phyloP scores from a whole-genome alignment of 768 basidiomycete genomes.

The Solioccasus polychromus region DNA sequence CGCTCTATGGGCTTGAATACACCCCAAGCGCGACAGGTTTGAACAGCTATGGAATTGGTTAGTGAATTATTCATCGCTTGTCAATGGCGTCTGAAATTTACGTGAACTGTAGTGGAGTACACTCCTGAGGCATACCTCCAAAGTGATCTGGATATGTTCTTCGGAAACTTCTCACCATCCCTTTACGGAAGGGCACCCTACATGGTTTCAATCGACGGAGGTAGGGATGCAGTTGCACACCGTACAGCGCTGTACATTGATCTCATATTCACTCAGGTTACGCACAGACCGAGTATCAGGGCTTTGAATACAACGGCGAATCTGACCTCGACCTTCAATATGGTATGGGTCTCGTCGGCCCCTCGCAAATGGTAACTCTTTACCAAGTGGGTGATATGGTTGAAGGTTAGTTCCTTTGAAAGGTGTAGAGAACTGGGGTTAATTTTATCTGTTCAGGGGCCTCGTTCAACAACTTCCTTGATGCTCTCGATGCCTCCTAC shows the following conservation, averaged over 20 bases:
- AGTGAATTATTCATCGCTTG: not conserved
- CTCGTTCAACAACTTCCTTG: no score
- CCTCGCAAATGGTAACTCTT: slow-evolving; percentile 25
- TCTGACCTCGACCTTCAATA: slow-evolving; percentile 33
- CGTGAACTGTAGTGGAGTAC: slow-evolving; percentile 25
- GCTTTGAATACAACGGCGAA: slow-evolving; percentile 28
- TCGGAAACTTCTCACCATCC: slow-evolving; percentile 24
- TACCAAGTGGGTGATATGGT: slow-evolving; percentile 32
- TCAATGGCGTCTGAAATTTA: not conserved
- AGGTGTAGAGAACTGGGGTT: not conserved
- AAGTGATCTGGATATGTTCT: slow-evolving; percentile 29
- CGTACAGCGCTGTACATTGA: not conserved
- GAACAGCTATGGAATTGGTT: slow-evolving; percentile 32
- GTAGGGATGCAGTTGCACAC: slow-evolving; percentile 5
- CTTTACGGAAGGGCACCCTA: slow-evolving; percentile 24
- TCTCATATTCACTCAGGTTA: slow-evolving; percentile 18
- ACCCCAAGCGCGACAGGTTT: slow-evolving; percentile 11
- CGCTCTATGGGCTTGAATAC: slow-evolving; percentile 25
- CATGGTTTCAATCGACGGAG: slow-evolving; percentile 34
- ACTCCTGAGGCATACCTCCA: slow-evolving; percentile 32
- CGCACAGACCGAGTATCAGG: slow-evolving; percentile 24
- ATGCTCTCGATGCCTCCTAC: no score
- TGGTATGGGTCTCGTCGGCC: slow-evolving; percentile 26
- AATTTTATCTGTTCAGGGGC: no score
- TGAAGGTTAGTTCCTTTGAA: slow-evolving; percentile 14